These are phyloP conservation scores for Oxyria digyna DNA, from an alignment of 148 eudicot species.

Conservation along the genomic window DNA sequence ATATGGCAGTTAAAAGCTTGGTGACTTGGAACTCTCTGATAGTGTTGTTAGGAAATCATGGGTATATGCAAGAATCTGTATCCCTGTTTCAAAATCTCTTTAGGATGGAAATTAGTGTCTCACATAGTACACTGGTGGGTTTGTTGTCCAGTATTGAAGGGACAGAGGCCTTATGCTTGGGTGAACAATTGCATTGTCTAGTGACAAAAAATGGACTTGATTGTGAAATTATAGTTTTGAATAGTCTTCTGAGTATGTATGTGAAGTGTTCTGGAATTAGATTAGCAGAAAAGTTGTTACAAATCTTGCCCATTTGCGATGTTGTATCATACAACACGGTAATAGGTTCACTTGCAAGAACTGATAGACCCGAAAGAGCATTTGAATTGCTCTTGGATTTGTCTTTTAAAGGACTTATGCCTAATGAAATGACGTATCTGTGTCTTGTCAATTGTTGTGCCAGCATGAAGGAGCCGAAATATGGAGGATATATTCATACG, in stretches of 20 bases:
- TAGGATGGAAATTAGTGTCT: slow-evolving; percentile 20
- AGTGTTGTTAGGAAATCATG: slow-evolving; percentile 45
- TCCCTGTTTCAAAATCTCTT: slow-evolving; percentile 36
- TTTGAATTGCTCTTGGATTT: slow-evolving; percentile 26
- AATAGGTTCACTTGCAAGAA: slow-evolving; percentile 32
- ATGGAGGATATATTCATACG: slow-evolving; percentile 48
- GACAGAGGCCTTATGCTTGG: slow-evolving; percentile 23
- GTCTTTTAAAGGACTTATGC: slow-evolving; percentile 23
- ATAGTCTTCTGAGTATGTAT: slow-evolving; percentile 49
- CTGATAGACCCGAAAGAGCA: slow-evolving; percentile 30
- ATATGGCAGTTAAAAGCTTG: slow-evolving; percentile 43
- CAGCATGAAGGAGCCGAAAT: slow-evolving; percentile 14
- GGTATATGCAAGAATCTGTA: slow-evolving; percentile 33
- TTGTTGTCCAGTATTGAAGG: slow-evolving; percentile 37
- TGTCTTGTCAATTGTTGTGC: slow-evolving; percentile 39
- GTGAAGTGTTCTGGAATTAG: slow-evolving; percentile 24
- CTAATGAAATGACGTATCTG: slow-evolving; percentile 39
- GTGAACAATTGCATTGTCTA: slow-evolving; percentile 48
- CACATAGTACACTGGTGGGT: slow-evolving; percentile 40
- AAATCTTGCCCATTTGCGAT: slow-evolving; percentile 26
- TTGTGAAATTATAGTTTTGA: slow-evolving; percentile 24
- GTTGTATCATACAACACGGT: slow-evolving; percentile 59
- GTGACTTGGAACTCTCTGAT: slow-evolving; percentile 68
- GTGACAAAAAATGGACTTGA: slow-evolving; percentile 35
- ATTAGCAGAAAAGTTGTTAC: slow-evolving; percentile 35